Evolutionary conservation across 176 grass and related monocot species (phyloP).

Genomic region (Puccinellia tenuiflora): DNA sequence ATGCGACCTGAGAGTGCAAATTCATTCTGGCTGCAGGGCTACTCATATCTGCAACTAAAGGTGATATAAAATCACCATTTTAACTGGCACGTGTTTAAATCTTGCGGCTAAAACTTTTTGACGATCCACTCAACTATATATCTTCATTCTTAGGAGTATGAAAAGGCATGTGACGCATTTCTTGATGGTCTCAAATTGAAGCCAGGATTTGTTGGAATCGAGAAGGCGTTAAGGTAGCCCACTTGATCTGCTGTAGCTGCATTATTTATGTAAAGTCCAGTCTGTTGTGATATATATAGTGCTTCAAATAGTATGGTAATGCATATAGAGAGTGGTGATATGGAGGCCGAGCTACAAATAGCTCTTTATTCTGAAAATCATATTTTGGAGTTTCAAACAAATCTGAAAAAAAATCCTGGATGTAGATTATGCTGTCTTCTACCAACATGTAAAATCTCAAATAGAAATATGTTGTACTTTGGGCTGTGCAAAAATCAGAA

Average conservation of each 20-base stretch:
- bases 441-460: too few relatives aligned
- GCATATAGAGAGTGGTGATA: too few relatives aligned
- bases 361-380: too few relatives aligned
- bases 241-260: not conserved
- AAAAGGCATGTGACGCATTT: conserved; percentile 31
- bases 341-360: too few relatives aligned
- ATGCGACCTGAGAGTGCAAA: not conserved
- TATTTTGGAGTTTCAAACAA: too few relatives aligned
- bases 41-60: not conserved
- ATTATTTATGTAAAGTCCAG: not conserved
- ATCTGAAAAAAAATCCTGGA: too few relatives aligned
- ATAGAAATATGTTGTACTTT: too few relatives aligned
- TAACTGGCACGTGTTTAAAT: not conserved
- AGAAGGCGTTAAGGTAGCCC: conserved; percentile 15
- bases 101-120: not conserved
- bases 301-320: not conserved
- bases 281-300: not conserved
- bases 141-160: conserved; percentile 30
- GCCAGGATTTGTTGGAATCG: conserved; percentile 3
- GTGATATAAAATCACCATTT: not conserved
- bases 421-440: too few relatives aligned
- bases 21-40: not conserved
- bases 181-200: conserved; percentile 37
- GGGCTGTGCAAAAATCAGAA: too few relatives aligned
- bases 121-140: not conserved